Percentiles rank a stretch among this genome's conserved stretches.
phyloP scores from a whole-genome alignment of 2,329 filamentous ascomycete genomes.

The Chrysoporthe deuterocubensis region DNA sequence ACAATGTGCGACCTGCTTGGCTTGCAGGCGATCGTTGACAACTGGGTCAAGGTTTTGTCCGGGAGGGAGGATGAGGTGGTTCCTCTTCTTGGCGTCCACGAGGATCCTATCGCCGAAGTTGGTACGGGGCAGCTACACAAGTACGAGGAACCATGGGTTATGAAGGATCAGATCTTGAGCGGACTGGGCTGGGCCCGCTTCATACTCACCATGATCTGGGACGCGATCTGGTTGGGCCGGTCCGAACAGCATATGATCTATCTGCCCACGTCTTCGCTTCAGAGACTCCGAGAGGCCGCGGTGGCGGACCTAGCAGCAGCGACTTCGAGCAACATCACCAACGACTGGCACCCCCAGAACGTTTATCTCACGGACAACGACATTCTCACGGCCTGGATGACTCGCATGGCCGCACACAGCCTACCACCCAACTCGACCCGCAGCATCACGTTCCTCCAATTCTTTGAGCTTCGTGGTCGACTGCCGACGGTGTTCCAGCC shows the following conservation, averaged over 20 bases:
- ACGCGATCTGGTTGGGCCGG: conserved; percentile 37
- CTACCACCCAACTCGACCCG: conserved; percentile 33
- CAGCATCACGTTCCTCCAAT: conserved; percentile 44
- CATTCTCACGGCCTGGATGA: conserved; percentile 47
- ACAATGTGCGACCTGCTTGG: conserved; percentile 52
- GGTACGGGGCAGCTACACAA: conserved; percentile 28
- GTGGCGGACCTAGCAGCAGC: conserved; percentile 35
- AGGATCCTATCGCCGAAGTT: conserved; percentile 42
- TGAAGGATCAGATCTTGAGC: conserved; percentile 34
- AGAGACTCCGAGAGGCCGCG: conserved; percentile 38
- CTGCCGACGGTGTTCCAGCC: conserved; percentile 38
- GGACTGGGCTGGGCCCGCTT: conserved; percentile 39
- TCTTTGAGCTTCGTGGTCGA: conserved; percentile 42
- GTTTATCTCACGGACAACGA: conserved; percentile 52
- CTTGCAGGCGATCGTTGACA: conserved; percentile 44
- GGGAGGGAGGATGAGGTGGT: conserved; percentile 47
- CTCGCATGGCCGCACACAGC: conserved; percentile 36
- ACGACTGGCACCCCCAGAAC: conserved; percentile 25
- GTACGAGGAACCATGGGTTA: conserved; percentile 35
- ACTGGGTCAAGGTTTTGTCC: conserved; percentile 51
- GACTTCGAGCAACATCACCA: conserved; percentile 24
- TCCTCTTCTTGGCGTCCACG: conserved; percentile 38
- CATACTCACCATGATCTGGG: conserved; percentile 40
- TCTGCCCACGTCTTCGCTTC: conserved; percentile 41
- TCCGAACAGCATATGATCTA: conserved; percentile 44